Percentiles rank a stretch among this genome's conserved stretches.
phyloP scores from a whole-genome alignment of 192 early-diverging fungal genomes.

The Coemansia sp. region DNA sequence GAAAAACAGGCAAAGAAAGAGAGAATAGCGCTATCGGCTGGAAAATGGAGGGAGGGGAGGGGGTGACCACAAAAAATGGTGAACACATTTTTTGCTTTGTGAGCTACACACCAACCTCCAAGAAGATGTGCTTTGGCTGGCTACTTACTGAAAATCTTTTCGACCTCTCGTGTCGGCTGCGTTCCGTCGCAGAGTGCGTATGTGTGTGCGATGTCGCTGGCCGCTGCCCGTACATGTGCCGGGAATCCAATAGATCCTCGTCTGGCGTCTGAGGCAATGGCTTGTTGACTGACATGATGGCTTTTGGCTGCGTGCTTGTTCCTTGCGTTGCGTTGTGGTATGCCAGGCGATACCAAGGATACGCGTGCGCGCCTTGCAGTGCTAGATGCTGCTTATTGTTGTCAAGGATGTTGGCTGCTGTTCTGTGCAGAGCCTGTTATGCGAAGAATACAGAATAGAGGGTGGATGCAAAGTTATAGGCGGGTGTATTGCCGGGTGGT shows the following conservation, averaged over 20 bases:
- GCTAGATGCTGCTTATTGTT: neutral
- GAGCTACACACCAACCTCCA: neutral
- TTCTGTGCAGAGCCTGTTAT: neutral
- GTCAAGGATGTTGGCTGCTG: neutral
- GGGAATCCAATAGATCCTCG: constrained; percentile 5
- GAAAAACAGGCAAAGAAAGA: neutral
- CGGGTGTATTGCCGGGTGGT: neutral
- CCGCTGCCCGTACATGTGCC: constrained; percentile 10
- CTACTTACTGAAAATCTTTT: constrained; percentile 43
- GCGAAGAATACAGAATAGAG: neutral
- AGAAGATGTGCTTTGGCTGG: constrained; percentile 1
- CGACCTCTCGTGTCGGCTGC: constrained; percentile 16
- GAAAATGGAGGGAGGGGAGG: neutral
- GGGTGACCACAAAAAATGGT: neutral
- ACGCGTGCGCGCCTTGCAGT: no score
- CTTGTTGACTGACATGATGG: constrained; percentile 41
- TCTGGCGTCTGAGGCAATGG: constrained; percentile 37
- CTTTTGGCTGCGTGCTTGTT: no score
- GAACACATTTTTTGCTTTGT: constrained; percentile 1
- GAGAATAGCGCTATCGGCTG: neutral
- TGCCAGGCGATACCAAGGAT: no score
- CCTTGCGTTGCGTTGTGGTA: no score
- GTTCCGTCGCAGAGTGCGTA: constrained; percentile 10
- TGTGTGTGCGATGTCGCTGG: constrained; percentile 12
- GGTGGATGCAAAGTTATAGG: neutral